Percentiles rank a stretch among this genome's conserved stretches.
Conservation (phyloP, 2,329 filamentous ascomycete genomes). For the Fusarium incarnatum region DNA sequence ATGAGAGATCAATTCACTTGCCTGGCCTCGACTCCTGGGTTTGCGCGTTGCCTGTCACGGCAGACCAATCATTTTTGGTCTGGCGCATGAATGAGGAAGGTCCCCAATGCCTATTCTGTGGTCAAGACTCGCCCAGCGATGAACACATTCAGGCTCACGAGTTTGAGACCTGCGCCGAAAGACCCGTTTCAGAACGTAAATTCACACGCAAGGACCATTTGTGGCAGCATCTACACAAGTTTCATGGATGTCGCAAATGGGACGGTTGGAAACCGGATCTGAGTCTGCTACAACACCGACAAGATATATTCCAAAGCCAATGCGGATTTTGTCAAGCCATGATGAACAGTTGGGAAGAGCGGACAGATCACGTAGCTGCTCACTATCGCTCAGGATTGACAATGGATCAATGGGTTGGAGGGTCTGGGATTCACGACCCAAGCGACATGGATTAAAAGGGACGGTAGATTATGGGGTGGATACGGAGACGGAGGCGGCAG, state of each 20-base stretch:
- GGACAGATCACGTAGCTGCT: conserved; percentile 46
- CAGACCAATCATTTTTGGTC: conserved; percentile 57
- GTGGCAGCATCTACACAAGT: conserved; percentile 57
- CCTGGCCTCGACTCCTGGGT: conserved; percentile 59
- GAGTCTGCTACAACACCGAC: conserved; percentile 48
- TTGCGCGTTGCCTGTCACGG: conserved; percentile 57
- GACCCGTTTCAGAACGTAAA: conserved; percentile 55
- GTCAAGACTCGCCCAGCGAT: conserved; percentile 48
- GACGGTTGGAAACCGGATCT: conserved; percentile 61
- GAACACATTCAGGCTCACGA: conserved; percentile 56
- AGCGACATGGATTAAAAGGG: conserved; percentile 24
- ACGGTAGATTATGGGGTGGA: conserved; percentile 14
- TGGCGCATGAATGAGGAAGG: conserved; percentile 61
- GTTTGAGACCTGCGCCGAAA: conserved; percentile 63
- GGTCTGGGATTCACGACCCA: conserved; percentile 38
- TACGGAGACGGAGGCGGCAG: conserved; percentile 3
- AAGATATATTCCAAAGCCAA: conserved; percentile 45
- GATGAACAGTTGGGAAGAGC: conserved; percentile 47
- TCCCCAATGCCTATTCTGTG: conserved; percentile 56
- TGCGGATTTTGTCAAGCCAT: conserved; percentile 48
- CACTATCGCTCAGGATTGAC: conserved; percentile 49
- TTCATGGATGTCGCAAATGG: conserved; percentile 59
- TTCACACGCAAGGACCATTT: conserved; percentile 58
- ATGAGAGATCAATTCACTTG: conserved; percentile 64
- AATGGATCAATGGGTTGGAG: conserved; percentile 46